A percentile compares a stretch with the other conserved stretches of the same genome.
Evolutionary conservation across 768 basidiomycete species (phyloP).

Genomic region (Tulasnella sp.): DNA sequence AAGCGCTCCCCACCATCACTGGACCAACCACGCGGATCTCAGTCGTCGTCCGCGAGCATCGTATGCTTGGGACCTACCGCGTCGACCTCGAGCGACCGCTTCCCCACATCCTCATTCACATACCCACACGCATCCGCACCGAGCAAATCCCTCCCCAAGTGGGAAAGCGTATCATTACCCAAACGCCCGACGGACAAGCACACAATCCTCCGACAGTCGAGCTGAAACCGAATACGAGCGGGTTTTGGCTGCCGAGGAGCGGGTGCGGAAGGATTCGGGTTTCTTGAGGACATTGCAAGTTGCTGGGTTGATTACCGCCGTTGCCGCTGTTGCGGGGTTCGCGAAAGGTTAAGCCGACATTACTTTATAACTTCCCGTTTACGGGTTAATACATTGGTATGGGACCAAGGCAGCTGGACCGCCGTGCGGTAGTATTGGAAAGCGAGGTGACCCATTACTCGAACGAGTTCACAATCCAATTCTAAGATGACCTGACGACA

Average conservation of each 20-base stretch:
- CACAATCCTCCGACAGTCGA: neutral
- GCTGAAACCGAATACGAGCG: conserved; percentile 1
- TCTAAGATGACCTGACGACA: neutral
- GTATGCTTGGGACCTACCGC: conserved; percentile 19
- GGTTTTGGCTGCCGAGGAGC: conserved; percentile 14
- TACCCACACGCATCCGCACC: conserved; percentile 6
- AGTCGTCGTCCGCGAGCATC: conserved; percentile 19
- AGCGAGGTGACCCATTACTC: neutral
- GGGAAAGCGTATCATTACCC: neutral
- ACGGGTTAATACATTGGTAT: neutral
- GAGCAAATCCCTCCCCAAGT: neutral
- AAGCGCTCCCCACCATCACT: neutral
- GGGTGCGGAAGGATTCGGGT: conserved; percentile 22
- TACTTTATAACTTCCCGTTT: neutral
- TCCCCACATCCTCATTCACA: conserved; percentile 5
- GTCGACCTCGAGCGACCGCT: neutral
- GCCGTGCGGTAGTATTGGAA: too few relatives aligned
- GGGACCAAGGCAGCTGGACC: neutral
- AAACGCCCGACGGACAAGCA: neutral
- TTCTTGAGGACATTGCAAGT: conserved; percentile 23
- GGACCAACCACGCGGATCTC: conserved; percentile 7
- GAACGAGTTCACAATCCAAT: neutral
- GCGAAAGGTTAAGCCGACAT: neutral
- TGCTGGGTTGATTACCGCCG: conserved; percentile 20
- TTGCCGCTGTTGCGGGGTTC: conserved; percentile 15